A percentile compares a stretch with the other conserved stretches of the same genome.
These are phyloP conservation scores for Batrachochytrium dendrobatidis DNA, from an alignment of 371 early-diverging fungal genomes.

Conservation along the genomic window DNA sequence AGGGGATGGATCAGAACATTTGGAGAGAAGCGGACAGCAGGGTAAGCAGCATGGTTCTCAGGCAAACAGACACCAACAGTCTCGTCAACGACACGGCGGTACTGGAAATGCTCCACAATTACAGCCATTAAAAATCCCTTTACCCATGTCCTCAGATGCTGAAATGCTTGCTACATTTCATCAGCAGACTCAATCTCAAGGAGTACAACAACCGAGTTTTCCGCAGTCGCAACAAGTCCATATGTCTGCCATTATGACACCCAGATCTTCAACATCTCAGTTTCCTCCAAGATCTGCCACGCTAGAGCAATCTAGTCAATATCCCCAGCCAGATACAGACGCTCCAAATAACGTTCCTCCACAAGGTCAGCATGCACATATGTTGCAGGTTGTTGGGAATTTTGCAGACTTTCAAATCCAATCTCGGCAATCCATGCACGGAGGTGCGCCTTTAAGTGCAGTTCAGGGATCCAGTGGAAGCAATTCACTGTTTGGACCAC, in stretches of 20 bases:
- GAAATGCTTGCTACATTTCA: not conserved
- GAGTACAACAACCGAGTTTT: too few relatives aligned
- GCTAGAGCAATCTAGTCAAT: too few relatives aligned
- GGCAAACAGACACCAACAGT: slow-evolving; percentile 2
- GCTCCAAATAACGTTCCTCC: not conserved
- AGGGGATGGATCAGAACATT: not conserved
- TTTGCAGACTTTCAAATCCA: slow-evolving; percentile 13
- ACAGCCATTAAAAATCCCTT: not conserved
- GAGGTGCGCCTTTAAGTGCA: not conserved
- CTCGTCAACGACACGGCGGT: not conserved
- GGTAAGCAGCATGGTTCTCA: slow-evolving; percentile 9
- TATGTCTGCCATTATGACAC: not conserved
- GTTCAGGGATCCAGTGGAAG: too few relatives aligned
- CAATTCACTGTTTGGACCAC: not conserved
- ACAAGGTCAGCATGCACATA: not conserved
- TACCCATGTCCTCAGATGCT: too few relatives aligned
- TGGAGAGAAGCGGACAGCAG: slow-evolving; percentile 5
- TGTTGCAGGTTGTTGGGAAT: slow-evolving; percentile 13
- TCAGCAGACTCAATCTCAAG: not conserved
- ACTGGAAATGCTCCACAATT: not conserved
- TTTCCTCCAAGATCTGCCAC: too few relatives aligned
- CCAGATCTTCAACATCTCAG: not conserved
- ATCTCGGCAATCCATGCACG: slow-evolving; percentile 1
- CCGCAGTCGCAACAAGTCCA: not conserved
- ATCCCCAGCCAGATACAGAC: not conserved